Evolutionary conservation across 257 asterid genomes (phyloP).

Genomic region (Solanum bulbocastanum): DNA sequence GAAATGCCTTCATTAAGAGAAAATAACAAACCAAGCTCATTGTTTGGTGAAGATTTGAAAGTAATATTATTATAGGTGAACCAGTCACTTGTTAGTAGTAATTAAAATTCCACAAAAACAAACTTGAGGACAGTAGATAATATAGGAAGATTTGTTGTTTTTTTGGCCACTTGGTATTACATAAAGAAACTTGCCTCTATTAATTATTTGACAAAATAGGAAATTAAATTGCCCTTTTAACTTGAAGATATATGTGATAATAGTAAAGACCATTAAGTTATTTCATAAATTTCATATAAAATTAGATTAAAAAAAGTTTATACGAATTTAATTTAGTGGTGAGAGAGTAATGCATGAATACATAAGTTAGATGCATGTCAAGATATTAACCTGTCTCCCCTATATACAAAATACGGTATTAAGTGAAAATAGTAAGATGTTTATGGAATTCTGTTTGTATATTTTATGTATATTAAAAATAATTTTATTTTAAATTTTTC

Average conservation of each 20-base stretch:
- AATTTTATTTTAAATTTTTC: no score
- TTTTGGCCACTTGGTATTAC: not conserved
- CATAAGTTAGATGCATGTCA: not conserved
- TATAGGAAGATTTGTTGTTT: slow-evolving; percentile 13
- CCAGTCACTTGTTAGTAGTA: not conserved
- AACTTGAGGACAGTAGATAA: slow-evolving; percentile 17
- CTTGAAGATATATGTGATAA: no score
- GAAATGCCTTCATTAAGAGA: slow-evolving; percentile 12
- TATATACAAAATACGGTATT: no score
- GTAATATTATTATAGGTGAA: slow-evolving; percentile 11
- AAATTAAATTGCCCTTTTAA: not conserved
- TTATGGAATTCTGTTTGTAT: no score
- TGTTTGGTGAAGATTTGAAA: slow-evolving; percentile 1
- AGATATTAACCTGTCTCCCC: no score
- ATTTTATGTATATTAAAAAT: no score
- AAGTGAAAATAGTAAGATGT: no score
- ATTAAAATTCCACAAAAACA: not conserved
- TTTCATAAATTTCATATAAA: no score
- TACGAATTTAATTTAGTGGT: no score
- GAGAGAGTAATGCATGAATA: no score
- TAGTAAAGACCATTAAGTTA: no score
- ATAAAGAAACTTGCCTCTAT: not conserved
- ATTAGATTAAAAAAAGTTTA: no score
- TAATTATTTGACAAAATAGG: not conserved
- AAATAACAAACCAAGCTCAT: not conserved